Conservation (phyloP, 108 stramenopile genomes). For the Cyclostephanos tholiformis region DNA sequence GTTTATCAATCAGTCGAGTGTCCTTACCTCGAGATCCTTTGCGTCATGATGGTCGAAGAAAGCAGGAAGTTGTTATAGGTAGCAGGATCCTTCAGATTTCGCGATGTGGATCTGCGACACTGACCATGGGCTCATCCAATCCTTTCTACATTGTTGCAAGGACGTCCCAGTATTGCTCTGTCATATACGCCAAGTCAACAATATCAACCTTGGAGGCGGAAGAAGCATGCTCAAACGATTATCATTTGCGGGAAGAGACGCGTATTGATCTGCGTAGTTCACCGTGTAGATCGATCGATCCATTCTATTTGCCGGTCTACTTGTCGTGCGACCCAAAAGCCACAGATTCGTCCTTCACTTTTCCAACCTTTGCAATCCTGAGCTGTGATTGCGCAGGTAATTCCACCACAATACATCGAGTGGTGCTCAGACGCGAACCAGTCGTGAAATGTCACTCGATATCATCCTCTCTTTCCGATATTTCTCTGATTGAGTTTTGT, state of each 20-base stretch:
- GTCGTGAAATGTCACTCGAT: conserved; percentile 19
- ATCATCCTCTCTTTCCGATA: conserved; percentile 22
- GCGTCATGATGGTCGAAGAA: conserved; percentile 19
- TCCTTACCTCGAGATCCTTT: conserved; percentile 33
- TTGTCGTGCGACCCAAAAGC: conserved; percentile 61
- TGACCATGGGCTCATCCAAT: conserved; percentile 34
- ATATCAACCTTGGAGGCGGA: not conserved
- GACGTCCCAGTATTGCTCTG: conserved; percentile 53
- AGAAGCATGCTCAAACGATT: conserved; percentile 42
- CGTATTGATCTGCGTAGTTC: conserved; percentile 62
- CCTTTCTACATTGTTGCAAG: conserved; percentile 29
- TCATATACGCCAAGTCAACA: conserved; percentile 32
- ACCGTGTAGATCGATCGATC: conserved; percentile 1
- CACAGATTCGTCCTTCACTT: conserved; percentile 29
- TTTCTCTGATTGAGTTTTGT: conserved; percentile 45
- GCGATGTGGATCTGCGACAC: conserved; percentile 49
- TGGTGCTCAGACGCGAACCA: conserved; percentile 18
- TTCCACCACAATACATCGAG: conserved; percentile 27
- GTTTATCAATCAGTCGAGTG: conserved; percentile 55
- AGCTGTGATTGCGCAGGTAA: conserved; percentile 11
- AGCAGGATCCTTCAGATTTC: conserved; percentile 66
- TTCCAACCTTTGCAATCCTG: conserved; percentile 59
- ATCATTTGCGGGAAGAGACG: conserved; percentile 43
- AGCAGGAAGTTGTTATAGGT: conserved; percentile 53
- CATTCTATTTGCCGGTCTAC: conserved; percentile 57